Percentiles rank a stretch among this genome's conserved stretches.
Conservation (phyloP, 768 basidiomycete genomes). For the Ramaria sp. region DNA sequence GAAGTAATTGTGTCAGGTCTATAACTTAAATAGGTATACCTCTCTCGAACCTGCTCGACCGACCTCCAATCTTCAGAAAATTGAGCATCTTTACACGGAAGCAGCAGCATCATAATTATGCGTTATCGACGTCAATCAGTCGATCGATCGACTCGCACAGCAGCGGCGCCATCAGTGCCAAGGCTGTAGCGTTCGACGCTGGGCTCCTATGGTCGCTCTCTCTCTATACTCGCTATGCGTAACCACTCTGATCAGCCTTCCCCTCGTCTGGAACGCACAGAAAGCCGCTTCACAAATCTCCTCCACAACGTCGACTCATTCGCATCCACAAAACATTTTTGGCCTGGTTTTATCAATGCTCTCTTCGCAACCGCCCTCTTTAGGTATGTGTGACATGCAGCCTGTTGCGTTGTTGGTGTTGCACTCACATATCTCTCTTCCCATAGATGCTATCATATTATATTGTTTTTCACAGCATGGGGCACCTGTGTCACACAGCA, state of each 20-base stretch:
- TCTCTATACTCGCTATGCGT: neutral
- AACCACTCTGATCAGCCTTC: neutral
- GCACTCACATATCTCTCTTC: slow-evolving; percentile 2
- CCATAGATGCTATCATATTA: slow-evolving; percentile 58
- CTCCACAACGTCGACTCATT: neutral
- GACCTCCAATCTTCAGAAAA: no score
- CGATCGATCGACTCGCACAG: no score
- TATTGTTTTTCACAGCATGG: slow-evolving; percentile 57
- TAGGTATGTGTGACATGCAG: neutral
- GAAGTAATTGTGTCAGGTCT: no score
- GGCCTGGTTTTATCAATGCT: neutral
- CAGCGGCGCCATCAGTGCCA: no score
- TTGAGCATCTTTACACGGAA: no score
- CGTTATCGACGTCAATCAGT: no score
- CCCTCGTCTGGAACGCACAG: neutral
- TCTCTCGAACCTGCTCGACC: no score
- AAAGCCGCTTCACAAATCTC: neutral
- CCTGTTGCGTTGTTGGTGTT: no score
- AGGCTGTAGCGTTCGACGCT: no score
- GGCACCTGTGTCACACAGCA: slow-evolving; percentile 37
- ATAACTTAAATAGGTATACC: no score
- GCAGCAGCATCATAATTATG: no score
- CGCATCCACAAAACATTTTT: neutral
- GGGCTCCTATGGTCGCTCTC: no score
- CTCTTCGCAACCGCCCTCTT: neutral